Conservation (phyloP, 2,329 filamentous ascomycete genomes). For the Dendrostoma leiphaemia region DNA sequence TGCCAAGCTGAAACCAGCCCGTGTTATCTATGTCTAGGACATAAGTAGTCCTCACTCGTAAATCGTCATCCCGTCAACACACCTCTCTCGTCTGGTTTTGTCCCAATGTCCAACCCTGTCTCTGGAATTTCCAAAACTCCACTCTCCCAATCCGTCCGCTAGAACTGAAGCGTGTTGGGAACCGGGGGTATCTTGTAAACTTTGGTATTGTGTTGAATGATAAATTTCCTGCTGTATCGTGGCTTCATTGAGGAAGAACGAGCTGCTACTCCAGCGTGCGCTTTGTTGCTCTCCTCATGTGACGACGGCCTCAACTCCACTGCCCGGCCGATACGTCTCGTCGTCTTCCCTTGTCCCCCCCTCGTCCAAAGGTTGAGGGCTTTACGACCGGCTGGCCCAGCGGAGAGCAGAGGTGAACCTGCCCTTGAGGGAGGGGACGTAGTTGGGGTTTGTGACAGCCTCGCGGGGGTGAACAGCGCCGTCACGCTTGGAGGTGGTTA, state of each 20-base stretch:
- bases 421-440: slow-evolving; percentile 8
- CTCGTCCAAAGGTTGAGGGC: background rate
- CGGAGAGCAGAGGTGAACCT: slow-evolving; percentile 4
- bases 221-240: too few species aligned
- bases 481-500: slow-evolving; percentile 19
- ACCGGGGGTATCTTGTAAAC: slow-evolving; percentile 13
- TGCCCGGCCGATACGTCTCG: too few species aligned
- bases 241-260: slow-evolving; percentile 16
- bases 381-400: slow-evolving; percentile 2
- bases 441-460: slow-evolving; percentile 16
- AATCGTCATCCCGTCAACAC: slow-evolving; percentile 13
- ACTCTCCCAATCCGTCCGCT: slow-evolving; percentile 11
- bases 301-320: too few species aligned
- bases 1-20: slow-evolving; percentile 6
- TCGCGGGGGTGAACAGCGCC: slow-evolving; percentile 16
- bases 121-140: slow-evolving; percentile 1
- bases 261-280: slow-evolving; percentile 19
- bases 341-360: too few species aligned
- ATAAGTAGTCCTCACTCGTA: slow-evolving; percentile 1
- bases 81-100: background rate
- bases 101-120: background rate
- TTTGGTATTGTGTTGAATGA: slow-evolving; percentile 1
- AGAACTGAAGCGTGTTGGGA: slow-evolving; percentile 5
- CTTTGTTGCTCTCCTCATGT: slow-evolving; percentile 3
- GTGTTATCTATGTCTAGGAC: slow-evolving; percentile 7